These are phyloP conservation scores for Fusarium austroafricanum DNA, from an alignment of 2,329 filamentous ascomycete genomes.

Conservation along the genomic window DNA sequence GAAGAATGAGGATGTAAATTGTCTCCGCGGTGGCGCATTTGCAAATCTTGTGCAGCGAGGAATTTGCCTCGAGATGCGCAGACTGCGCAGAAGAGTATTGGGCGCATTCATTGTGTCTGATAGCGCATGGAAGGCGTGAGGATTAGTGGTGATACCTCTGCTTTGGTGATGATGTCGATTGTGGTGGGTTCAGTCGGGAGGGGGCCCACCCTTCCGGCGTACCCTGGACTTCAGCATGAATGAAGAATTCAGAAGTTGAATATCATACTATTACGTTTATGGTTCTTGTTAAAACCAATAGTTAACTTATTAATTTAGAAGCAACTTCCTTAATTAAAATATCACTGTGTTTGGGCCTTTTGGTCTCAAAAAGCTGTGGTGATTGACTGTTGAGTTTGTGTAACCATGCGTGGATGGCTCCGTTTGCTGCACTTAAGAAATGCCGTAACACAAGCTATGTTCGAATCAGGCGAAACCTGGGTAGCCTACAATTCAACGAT, in stretches of 20 bases:
- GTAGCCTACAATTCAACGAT: too few species aligned
- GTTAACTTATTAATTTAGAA: too few species aligned
- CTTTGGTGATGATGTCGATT: constrained; percentile 34
- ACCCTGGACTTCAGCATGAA: not conserved
- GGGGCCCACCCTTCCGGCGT: constrained; percentile 14
- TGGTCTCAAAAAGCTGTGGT: too few species aligned
- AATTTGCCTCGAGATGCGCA: constrained; percentile 35
- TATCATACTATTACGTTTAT: not conserved
- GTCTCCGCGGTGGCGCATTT: constrained; percentile 21
- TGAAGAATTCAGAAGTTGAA: not conserved
- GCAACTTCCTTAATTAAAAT: too few species aligned
- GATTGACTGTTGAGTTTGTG: too few species aligned
- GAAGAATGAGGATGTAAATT: constrained; percentile 36
- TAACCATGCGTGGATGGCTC: not conserved
- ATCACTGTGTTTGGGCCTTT: too few species aligned
- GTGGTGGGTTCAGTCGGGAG: constrained; percentile 14
- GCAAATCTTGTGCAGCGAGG: constrained; percentile 25
- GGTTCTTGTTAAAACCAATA: not conserved
- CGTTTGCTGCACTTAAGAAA: not conserved
- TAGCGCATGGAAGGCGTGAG: constrained; percentile 19
- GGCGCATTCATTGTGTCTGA: constrained; percentile 46
- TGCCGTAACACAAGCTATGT: too few species aligned
- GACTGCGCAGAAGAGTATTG: constrained; percentile 42
- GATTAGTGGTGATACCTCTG: not conserved
- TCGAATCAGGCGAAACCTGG: too few species aligned